A percentile compares a stretch with the other conserved stretches of the same genome.
phyloP scores from a whole-genome alignment of 306 rosid genomes.

The Acacia acuminata region DNA sequence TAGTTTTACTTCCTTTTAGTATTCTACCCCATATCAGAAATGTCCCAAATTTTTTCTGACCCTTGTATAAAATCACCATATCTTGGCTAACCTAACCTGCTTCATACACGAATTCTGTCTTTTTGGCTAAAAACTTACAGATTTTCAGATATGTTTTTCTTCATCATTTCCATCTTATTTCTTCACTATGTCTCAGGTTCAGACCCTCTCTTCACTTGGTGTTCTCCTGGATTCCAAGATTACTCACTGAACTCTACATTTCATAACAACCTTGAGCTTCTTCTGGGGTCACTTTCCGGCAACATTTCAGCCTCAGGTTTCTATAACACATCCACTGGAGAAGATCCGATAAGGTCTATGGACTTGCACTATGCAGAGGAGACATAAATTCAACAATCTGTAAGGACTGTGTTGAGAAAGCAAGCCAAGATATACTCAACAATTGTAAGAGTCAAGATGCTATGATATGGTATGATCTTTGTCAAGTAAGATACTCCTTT shows the following conservation, averaged over 20 bases:
- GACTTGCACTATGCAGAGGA: slow-evolving; percentile 69
- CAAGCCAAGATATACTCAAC: slow-evolving; percentile 43
- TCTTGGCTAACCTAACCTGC: neutral
- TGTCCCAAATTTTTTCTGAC: neutral
- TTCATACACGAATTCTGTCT: neutral
- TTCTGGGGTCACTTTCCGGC: slow-evolving; percentile 45
- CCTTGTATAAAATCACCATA: neutral
- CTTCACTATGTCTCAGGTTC: slow-evolving; percentile 23
- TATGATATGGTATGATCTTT: slow-evolving; percentile 59
- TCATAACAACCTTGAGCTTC: slow-evolving; percentile 45
- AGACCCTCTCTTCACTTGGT: slow-evolving; percentile 37
- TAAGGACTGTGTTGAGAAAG: slow-evolving; percentile 44
- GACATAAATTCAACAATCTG: slow-evolving; percentile 54
- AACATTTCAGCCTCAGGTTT: slow-evolving; percentile 40
- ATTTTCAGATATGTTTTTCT: slow-evolving; percentile 29
- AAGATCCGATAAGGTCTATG: slow-evolving; percentile 42
- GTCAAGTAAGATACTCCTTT: slow-evolving; percentile 60
- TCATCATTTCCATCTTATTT: slow-evolving; percentile 29
- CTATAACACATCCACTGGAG: slow-evolving; percentile 31
- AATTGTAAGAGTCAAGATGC: slow-evolving; percentile 48
- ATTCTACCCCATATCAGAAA: neutral
- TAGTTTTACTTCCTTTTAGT: neutral
- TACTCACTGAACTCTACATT: slow-evolving; percentile 39
- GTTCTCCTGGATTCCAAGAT: slow-evolving; percentile 35
- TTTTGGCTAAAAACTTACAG: slow-evolving; percentile 2